Evolutionary conservation across 306 rosid genomes (phyloP).

Genomic region (Senna tora): DNA sequence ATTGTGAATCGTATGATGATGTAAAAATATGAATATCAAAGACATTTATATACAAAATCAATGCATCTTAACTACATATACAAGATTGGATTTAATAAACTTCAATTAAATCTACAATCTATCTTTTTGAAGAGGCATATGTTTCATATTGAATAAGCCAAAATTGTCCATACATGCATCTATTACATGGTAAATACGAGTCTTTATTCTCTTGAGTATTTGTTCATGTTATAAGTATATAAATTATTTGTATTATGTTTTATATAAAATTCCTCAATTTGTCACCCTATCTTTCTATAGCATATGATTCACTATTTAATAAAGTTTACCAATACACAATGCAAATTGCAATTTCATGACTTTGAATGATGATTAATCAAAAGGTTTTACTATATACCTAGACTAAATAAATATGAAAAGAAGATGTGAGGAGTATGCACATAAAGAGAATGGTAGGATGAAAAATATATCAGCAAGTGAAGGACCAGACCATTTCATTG

Average conservation of each 20-base stretch:
- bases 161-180: neutral
- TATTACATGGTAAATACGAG: neutral
- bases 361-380: neutral
- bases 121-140: neutral
- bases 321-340: neutral
- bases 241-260: too few species aligned
- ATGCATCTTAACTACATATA: neutral
- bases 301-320: neutral
- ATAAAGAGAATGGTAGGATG: neutral
- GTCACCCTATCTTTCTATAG: neutral
- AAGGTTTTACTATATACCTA: constrained; percentile 2
- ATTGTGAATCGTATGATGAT: neutral
- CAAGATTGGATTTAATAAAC: neutral
- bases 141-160: neutral
- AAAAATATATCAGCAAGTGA: neutral
- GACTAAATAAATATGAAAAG: neutral
- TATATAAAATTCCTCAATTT: neutral
- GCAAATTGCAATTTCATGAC: neutral
- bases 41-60: neutral
- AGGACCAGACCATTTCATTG: neutral
- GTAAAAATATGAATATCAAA: neutral
- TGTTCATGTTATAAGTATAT: neutral
- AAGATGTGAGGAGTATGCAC: neutral
- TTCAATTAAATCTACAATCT: neutral
- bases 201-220: neutral